These are phyloP conservation scores for Tolypocladium inflatum DNA, from an alignment of 2,329 filamentous ascomycete species.

Conservation along the genomic window DNA sequence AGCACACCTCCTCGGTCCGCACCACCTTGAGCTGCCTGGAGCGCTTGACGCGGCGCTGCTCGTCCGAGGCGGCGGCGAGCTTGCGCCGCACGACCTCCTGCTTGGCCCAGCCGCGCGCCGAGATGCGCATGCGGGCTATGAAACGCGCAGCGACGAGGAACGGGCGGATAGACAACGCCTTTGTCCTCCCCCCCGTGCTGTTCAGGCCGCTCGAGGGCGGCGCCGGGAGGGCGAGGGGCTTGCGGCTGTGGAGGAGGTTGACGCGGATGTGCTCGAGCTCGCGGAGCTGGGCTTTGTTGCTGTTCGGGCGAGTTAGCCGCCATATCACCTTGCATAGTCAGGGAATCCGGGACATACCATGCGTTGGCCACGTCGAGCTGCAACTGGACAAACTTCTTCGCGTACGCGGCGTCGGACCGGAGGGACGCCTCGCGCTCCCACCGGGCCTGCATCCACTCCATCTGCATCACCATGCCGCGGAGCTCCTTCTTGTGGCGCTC, in stretches of 20 bases:
- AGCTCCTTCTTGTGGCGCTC: slow-evolving; percentile 66
- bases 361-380: slow-evolving; percentile 77
- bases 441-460: slow-evolving; percentile 79
- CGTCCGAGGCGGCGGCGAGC: slow-evolving; percentile 39
- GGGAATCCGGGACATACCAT: slow-evolving; percentile 48
- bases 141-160: slow-evolving; percentile 41
- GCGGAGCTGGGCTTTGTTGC: slow-evolving; percentile 84
- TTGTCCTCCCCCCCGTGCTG: slow-evolving; percentile 7
- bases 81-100: slow-evolving; percentile 40
- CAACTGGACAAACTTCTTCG: slow-evolving; percentile 74
- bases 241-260: slow-evolving; percentile 28
- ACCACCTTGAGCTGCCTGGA: slow-evolving; percentile 30
- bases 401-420: slow-evolving; percentile 70
- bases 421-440: slow-evolving; percentile 74
- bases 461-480: slow-evolving; percentile 76
- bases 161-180: slow-evolving; percentile 27
- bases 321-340: neutral
- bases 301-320: slow-evolving; percentile 28
- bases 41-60: slow-evolving; percentile 33
- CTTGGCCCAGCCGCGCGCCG: slow-evolving; percentile 37
- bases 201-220: slow-evolving; percentile 7
- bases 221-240: slow-evolving; percentile 20
- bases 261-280: slow-evolving; percentile 72
- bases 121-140: slow-evolving; percentile 39
- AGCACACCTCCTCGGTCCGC: slow-evolving; percentile 9